Base-by-base conservation (phyloP, 1,284 basidiomycete genomes). In the Anthracocystis walkeri region DNA sequence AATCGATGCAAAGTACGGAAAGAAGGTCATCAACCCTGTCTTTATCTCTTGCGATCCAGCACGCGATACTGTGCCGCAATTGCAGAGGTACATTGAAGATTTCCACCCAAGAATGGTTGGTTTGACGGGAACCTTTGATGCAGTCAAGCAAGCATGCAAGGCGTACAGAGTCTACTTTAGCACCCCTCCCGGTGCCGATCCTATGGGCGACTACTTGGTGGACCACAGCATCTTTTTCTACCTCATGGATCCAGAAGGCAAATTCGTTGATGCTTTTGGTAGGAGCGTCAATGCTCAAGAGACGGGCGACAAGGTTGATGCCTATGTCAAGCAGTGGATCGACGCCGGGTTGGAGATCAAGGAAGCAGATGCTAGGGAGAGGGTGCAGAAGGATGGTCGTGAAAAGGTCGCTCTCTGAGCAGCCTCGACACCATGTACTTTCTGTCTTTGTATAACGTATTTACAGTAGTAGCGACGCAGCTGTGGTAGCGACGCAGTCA, bases 21-120 rank as follows among this genome's bases (percentile, higher is more conserved):
- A 75, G 21, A 59, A 71, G 57, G 61, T 83, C 57, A 81, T 85
- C 67, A 83, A 84, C 57, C 95, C 96, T 4, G 88, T 99, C 48
- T 99, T 99, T 87, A 91, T 99, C 82, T 93, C 93, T 16, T 96
- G 97, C 64, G 96, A 99, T 87, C 97, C 96, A 7, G 94, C 94
- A 8, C 90, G 96, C 45, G 96, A 99, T 87, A 89, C 90, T 0
- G 88, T 91, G 3, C 84, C 87, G 27, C 87, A 88, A 45, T 87
- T 90, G 46, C 85, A 86, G 61, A 86, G 87, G 63, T 90, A 90
- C 77, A 78, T 83, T 44, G 74, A 78, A 14, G 83, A 85, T 51
- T 99, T 99, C 87, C 95, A 98, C 85, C 92, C 95, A 0, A 89
- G 91, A 12, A 91, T 97, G 82, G 86, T 95, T 54, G 96, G 95